These are phyloP conservation scores for Striga asiatica DNA, from an alignment of 257 asterid species.

Conservation along the genomic window DNA sequence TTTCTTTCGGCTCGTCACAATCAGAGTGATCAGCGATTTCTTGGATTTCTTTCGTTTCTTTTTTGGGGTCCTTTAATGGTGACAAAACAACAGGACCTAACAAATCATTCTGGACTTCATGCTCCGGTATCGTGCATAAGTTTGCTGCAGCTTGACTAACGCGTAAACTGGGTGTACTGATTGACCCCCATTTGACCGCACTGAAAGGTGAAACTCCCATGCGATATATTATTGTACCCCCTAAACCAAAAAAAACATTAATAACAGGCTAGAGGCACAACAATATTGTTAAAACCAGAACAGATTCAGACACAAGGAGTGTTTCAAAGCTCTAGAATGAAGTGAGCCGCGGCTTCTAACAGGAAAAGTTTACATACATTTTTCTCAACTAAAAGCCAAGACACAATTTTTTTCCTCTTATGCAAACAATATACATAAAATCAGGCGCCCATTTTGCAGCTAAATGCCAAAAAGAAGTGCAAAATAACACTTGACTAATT, in stretches of 20 bases:
- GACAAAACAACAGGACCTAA: conserved; percentile 23
- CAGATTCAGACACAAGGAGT: neutral
- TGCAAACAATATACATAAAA: too few species aligned
- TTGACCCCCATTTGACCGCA: conserved; percentile 13
- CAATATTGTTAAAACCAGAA: neutral
- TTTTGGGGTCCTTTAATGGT: conserved; percentile 13
- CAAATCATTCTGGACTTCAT: conserved; percentile 18
- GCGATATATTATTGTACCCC: conserved; percentile 16
- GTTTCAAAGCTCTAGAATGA: too few species aligned
- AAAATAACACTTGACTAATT: neutral
- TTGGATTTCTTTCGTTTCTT: conserved; percentile 22
- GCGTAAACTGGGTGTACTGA: conserved; percentile 7
- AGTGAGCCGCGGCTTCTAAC: too few species aligned
- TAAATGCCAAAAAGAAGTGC: neutral
- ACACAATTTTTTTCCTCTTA: too few species aligned
- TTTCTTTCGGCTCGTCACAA: conserved; percentile 21
- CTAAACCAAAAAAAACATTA: conserved; percentile 20
- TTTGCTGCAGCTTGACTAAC: conserved; percentile 17
- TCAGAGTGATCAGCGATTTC: conserved; percentile 19
- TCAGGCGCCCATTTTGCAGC: neutral
- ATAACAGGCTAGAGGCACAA: neutral
- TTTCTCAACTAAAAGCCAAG: neutral
- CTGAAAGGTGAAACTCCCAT: conserved; percentile 13
- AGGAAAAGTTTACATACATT: too few species aligned
- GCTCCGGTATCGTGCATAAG: conserved; percentile 31